phyloP scores from a whole-genome alignment of 805 yeast genomes.

The Maudiozyma pseudohumilis region DNA sequence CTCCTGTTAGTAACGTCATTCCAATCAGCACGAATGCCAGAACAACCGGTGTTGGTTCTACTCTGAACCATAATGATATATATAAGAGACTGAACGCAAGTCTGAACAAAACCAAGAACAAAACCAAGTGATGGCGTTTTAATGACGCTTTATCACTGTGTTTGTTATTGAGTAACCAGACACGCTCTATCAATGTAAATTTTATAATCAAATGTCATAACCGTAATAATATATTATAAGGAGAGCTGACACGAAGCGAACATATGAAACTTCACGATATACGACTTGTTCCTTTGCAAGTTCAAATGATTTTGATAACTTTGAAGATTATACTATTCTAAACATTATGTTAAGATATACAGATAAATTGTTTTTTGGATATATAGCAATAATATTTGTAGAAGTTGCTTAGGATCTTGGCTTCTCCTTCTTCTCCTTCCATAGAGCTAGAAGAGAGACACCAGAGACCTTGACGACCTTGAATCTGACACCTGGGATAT shows the following conservation, averaged over 20 bases:
- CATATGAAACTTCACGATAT: background rate
- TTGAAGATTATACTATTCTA: slow-evolving; percentile 3
- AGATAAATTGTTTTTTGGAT: slow-evolving; percentile 3
- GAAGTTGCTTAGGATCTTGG: slow-evolving; percentile 78
- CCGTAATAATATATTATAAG: too few species aligned
- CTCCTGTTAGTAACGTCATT: slow-evolving; percentile 64
- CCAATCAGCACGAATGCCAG: slow-evolving; percentile 30
- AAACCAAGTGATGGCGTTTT: background rate
- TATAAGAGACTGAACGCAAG: slow-evolving; percentile 60
- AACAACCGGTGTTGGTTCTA: slow-evolving; percentile 41
- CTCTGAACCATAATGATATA: slow-evolving; percentile 59
- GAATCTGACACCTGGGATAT: slow-evolving; percentile 99
- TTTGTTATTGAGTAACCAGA: background rate
- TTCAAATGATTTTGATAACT: background rate
- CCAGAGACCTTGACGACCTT: slow-evolving; percentile 99
- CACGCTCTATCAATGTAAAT: too few species aligned
- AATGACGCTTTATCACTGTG: too few species aligned
- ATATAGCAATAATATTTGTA: background rate
- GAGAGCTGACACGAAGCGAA: background rate
- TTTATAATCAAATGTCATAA: too few species aligned
- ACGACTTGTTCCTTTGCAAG: background rate
- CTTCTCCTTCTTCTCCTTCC: slow-evolving; percentile 99
- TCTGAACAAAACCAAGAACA: slow-evolving; percentile 23
- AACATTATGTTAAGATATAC: slow-evolving; percentile 5
- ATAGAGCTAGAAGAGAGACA: slow-evolving; percentile 98